phyloP scores from a whole-genome alignment of 441 rosid genomes.

The Mallotus repandus region DNA sequence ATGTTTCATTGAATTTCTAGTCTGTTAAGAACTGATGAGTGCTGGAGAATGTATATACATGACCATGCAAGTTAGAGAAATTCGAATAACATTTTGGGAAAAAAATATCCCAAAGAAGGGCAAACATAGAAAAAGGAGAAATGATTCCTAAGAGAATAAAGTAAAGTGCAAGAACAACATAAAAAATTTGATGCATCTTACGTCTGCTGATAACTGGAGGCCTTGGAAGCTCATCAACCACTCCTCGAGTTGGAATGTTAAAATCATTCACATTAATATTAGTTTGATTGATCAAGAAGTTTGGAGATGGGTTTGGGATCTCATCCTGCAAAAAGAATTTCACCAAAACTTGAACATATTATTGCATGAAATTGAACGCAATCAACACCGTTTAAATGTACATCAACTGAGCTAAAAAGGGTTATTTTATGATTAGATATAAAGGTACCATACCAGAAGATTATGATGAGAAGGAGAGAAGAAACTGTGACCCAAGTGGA shows the following conservation, averaged over 20 bases:
- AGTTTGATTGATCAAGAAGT: constrained; percentile 63
- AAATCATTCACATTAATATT: constrained; percentile 37
- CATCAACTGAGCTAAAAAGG: too few relatives aligned
- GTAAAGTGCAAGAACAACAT: background rate
- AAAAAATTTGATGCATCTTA: constrained; percentile 32
- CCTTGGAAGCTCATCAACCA: constrained; percentile 53
- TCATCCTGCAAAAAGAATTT: constrained; percentile 52
- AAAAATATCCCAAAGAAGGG: background rate
- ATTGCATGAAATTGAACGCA: background rate
- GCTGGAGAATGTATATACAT: too few relatives aligned
- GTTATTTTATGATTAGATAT: too few relatives aligned
- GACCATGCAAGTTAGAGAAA: background rate
- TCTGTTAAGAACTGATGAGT: background rate
- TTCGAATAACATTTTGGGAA: background rate
- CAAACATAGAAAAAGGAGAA: background rate
- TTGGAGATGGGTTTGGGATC: constrained; percentile 51
- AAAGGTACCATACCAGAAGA: constrained; percentile 44
- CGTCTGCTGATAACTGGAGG: constrained; percentile 76
- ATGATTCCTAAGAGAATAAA: background rate
- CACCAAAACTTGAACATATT: background rate
- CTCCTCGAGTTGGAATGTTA: constrained; percentile 43
- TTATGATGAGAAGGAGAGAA: constrained; percentile 50
- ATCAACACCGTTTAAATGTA: too few relatives aligned
- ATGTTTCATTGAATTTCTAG: too few relatives aligned
- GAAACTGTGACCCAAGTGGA: constrained; percentile 66